Percentiles rank a stretch among this genome's conserved stretches.
phyloP scores from a whole-genome alignment of 1,284 basidiomycete genomes.

The Puccinia polysora region DNA sequence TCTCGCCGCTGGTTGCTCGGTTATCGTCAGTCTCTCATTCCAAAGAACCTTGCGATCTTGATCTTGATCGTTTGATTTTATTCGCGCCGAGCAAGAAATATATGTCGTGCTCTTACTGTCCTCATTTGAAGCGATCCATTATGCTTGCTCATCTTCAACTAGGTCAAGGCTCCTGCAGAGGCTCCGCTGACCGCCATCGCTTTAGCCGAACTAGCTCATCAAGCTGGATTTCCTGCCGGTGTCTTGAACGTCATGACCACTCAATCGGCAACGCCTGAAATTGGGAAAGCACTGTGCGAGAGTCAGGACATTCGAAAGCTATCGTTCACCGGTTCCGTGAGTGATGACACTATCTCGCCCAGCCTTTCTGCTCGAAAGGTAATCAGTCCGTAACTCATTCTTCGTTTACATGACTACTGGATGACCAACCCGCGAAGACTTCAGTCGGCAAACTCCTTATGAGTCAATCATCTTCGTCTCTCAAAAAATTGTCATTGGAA shows the following conservation, averaged over 20 bases:
- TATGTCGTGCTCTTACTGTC: not conserved
- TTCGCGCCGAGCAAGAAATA: not conserved
- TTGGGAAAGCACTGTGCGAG: constrained; percentile 64
- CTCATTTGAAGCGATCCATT: too few species aligned
- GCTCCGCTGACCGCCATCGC: constrained; percentile 92
- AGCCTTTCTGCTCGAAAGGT: not conserved
- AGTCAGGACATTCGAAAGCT: constrained; percentile 69
- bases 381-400: too few species aligned
- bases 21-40: constrained; percentile 59
- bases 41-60: too few species aligned
- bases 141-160: too few species aligned
- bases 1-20: constrained; percentile 86
- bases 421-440: constrained; percentile 59
- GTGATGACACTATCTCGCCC: too few species aligned
- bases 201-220: constrained; percentile 71
- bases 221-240: constrained; percentile 87
- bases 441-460: constrained; percentile 85
- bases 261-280: constrained; percentile 69
- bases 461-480: constrained; percentile 70
- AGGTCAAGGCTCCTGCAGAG: constrained; percentile 87
- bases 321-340: constrained; percentile 69
- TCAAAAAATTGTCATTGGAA: constrained; percentile 80
- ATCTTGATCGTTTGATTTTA: not conserved
- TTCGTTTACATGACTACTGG: too few species aligned
- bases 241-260: constrained; percentile 93